phyloP scores from a whole-genome alignment of 75 land plant species.

The Gnetum montanum region DNA sequence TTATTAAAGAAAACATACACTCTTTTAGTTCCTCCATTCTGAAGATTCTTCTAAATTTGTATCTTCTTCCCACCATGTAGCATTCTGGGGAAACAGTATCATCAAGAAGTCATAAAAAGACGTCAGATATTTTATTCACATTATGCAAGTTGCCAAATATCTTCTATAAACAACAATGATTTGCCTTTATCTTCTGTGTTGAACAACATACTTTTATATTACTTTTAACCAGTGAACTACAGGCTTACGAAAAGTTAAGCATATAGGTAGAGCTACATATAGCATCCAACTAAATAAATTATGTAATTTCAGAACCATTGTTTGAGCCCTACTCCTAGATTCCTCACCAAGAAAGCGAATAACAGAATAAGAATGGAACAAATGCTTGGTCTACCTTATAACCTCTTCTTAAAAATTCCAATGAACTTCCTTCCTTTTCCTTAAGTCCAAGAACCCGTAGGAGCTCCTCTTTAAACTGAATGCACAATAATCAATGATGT shows the following conservation, averaged over 20 bases:
- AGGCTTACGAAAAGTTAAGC: neutral
- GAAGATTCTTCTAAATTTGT: constrained; percentile 61
- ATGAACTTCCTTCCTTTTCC: constrained; percentile 89
- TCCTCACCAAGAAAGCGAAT: no score
- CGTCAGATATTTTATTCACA: neutral
- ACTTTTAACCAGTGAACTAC: neutral
- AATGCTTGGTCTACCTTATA: constrained; percentile 59
- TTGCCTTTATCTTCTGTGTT: neutral
- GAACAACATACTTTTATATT: neutral
- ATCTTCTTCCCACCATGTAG: constrained; percentile 99
- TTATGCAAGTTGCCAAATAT: neutral
- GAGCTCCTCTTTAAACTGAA: constrained; percentile 89
- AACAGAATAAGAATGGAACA: neutral
- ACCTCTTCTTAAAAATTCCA: constrained; percentile 87
- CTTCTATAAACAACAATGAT: neutral
- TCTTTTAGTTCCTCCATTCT: constrained; percentile 61
- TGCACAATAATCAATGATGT: neutral
- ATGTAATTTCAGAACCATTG: no score
- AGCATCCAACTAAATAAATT: no score
- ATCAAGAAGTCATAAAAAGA: neutral
- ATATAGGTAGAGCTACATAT: neutral
- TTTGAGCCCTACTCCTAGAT: no score
- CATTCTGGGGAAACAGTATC: constrained; percentile 34
- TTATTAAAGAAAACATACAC: neutral
- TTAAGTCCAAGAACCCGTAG: constrained; percentile 84